phyloP scores from a whole-genome alignment of 2,329 filamentous ascomycete genomes.

The Fusarium incarnatum region DNA sequence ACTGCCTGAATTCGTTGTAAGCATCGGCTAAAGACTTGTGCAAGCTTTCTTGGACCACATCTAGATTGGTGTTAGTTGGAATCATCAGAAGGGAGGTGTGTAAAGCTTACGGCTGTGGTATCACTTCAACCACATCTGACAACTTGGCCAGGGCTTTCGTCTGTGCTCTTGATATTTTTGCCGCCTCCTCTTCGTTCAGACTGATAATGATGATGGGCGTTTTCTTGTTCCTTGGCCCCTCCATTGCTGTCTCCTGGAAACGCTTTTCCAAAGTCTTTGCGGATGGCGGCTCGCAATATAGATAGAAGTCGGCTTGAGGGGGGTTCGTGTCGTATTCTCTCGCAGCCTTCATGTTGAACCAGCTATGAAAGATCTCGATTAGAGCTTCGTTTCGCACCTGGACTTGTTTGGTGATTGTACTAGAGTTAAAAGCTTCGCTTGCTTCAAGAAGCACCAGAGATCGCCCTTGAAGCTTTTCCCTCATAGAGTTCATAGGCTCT shows the following conservation, averaged over 20 bases:
- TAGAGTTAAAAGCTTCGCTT: conserved; percentile 2
- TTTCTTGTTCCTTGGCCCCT: background rate
- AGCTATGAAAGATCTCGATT: conserved; percentile 47
- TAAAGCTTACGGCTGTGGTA: conserved; percentile 48
- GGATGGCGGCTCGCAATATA: conserved; percentile 47
- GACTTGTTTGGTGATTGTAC: conserved; percentile 22
- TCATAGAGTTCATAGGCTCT: conserved; percentile 21
- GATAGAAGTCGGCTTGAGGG: conserved; percentile 38
- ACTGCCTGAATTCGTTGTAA: conserved; percentile 16
- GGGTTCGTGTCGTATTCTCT: conserved; percentile 18
- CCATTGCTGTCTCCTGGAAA: conserved; percentile 15
- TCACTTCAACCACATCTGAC: conserved; percentile 48
- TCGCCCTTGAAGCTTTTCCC: conserved; percentile 27
- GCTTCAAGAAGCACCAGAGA: conserved; percentile 39
- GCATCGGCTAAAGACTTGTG: conserved; percentile 46
- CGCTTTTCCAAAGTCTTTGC: conserved; percentile 26
- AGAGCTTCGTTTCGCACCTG: conserved; percentile 47
- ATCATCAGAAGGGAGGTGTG: fast-evolving
- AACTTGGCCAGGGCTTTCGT: conserved; percentile 36
- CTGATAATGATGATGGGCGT: conserved; percentile 48
- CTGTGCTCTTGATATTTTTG: conserved; percentile 41
- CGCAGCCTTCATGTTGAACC: conserved; percentile 51
- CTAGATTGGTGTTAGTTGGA: conserved; percentile 2
- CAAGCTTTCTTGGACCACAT: conserved; percentile 48
- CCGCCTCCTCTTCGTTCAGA: conserved; percentile 47